Base-by-base conservation (phyloP, 2,329 filamentous ascomycete genomes). In the Aspergillus sp. region DNA sequence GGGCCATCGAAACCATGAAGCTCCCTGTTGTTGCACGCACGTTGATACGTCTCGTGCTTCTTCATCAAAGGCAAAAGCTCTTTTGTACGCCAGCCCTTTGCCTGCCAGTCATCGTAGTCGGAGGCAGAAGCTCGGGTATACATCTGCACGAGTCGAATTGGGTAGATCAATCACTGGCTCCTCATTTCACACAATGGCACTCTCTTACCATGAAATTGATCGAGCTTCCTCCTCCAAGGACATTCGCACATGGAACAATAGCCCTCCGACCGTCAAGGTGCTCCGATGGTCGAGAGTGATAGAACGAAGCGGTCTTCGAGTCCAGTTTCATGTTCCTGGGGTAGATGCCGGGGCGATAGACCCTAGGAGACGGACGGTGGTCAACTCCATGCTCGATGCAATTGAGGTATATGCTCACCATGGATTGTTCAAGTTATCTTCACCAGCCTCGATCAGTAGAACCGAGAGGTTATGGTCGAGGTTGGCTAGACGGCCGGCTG, bases 291-390 rank as follows among this genome's bases (percentile, higher is more conserved):
- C 82, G 77, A 43, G 85, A 89, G 66, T 90, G 82, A 63, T 90
- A 91, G 68, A 90, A 90, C 0, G 85, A 85, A 30, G 87, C 86
- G 27, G 85, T 88, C 75, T 88, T 89, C 57, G 84, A 88, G 75
- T 88, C 85, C 50, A 88, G 65, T 68, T 88, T 83, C 84, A 87
- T 88, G 71, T 89, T 89, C 41, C 76, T 73, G n/a, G 85, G 86
- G 68, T 85, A 89, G 64, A 89, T 85, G 47, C 83, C 85, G 2
- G 85, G 85, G 5, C 85, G 81, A 70, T 79, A 88, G 10, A 89
- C 84, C 82, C 80, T 74, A 20, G 30, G 30, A 32, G n/a, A 20
- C n/a, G 32, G 37, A 49, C 17, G 48, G 38, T 3, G 19, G 15
- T 12, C 6, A 13, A 39, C 4, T 6, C 10, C 17, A 22, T 7